Percentiles rank a stretch among this genome's conserved stretches.
Conservation (phyloP, 306 rosid species). For the Arachis stenosperma region DNA sequence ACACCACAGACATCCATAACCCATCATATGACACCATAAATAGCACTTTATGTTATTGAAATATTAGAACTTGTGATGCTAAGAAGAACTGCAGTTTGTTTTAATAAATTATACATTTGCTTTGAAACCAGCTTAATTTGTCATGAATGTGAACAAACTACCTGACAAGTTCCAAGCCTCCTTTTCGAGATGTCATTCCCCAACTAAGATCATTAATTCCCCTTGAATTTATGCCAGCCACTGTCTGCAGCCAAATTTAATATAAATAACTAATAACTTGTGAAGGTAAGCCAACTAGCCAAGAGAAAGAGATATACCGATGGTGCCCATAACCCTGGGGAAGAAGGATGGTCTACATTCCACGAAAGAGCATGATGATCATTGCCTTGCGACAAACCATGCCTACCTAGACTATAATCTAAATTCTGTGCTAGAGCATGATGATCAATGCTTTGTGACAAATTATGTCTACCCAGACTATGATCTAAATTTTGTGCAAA, state of each 20-base stretch:
- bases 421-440: background rate
- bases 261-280: constrained; percentile 6
- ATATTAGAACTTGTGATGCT: constrained; percentile 14
- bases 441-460: constrained; percentile 47
- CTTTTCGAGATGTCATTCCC: constrained; percentile 64
- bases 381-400: constrained; percentile 59
- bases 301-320: constrained; percentile 54
- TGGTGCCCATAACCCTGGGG: constrained; percentile 76
- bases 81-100: constrained; percentile 5
- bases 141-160: constrained; percentile 52
- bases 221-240: constrained; percentile 64
- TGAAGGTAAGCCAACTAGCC: constrained; percentile 18
- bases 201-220: constrained; percentile 60
- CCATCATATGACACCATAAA: constrained; percentile 3
- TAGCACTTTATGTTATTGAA: constrained; percentile 3
- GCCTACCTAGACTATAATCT: constrained; percentile 49
- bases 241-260: constrained; percentile 54
- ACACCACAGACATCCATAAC: constrained; percentile 25
- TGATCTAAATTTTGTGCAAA: constrained; percentile 15
- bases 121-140: constrained; percentile 28
- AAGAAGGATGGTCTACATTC: constrained; percentile 65
- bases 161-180: constrained; percentile 87
- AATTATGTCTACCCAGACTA: constrained; percentile 49
- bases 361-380: constrained; percentile 64
- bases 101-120: constrained; percentile 31